Evolutionary conservation across 2,329 filamentous ascomycete species (phyloP).

Genomic region (Botrytis squamosa): DNA sequence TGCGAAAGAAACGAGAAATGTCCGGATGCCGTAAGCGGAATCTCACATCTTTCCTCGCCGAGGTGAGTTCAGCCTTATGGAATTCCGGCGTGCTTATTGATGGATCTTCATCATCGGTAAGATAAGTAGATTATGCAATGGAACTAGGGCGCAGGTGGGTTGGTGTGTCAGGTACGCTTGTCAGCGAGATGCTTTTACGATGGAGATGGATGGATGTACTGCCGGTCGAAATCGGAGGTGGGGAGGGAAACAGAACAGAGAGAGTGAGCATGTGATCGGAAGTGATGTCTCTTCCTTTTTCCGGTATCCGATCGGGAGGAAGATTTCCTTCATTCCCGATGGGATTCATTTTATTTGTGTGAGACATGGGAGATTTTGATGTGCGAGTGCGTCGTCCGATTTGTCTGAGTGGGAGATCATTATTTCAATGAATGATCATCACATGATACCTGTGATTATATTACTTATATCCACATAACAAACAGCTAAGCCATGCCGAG

Average conservation of each 20-base stretch:
- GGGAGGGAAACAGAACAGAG: background rate
- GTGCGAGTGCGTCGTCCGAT: background rate
- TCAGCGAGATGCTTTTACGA: constrained; percentile 5
- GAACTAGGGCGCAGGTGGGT: background rate
- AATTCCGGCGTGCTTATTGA: background rate
- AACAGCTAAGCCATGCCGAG: background rate
- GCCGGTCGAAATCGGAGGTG: background rate
- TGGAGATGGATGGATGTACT: background rate
- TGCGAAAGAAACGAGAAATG: background rate
- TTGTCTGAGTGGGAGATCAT: background rate
- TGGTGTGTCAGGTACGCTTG: constrained; percentile 14
- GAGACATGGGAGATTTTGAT: background rate
- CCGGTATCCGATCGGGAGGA: background rate
- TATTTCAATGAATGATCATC: background rate
- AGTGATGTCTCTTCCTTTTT: too few species aligned
- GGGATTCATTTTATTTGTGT: background rate
- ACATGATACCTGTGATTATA: background rate
- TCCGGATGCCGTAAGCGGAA: background rate
- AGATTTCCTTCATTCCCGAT: background rate
- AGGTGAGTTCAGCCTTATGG: constrained; percentile 5
- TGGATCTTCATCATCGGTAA: background rate
- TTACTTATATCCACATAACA: background rate
- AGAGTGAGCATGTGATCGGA: background rate
- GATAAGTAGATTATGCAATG: constrained; percentile 12
- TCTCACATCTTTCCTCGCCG: background rate